Evolutionary conservation across 345 rosid genomes (phyloP), one percentile per base, ranked within the genome.

Genomic region (Citrus trifoliata): DNA sequence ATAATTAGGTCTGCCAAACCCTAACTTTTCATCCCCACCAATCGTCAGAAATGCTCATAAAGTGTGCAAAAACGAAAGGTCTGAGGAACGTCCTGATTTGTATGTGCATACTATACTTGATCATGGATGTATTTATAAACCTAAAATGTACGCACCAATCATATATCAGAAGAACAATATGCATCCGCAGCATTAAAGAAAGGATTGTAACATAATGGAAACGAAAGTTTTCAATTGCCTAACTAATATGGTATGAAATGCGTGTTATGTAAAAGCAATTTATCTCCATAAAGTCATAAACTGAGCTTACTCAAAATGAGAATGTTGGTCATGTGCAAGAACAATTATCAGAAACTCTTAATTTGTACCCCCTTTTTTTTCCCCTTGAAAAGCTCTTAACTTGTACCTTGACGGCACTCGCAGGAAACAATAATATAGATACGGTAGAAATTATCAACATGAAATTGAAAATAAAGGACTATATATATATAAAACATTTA

Each of bases 1-100:
- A 64, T 30, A 35, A 71, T n/a, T 46, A 24, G 78, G 63, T 32
- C 65, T 65, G 71, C 78, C 71, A 48, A 75, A 32, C 63, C 51
- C 63, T 60, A 38, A n/a, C 78, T 32, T 32, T 66, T 32, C n/a
- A 6, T 71, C 78, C 78, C 37, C 16, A 53, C 51, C 70, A 65
- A 38, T 75, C 63, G 53, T 65, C 71, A 32, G 30, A 63, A 46
- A 42, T 28, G 65, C 61, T 37, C 14, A 73, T 33, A 72, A 12
- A 46, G 3, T 16, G 24, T 25, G 27, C 69, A 40, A 27, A 63
- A 61, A 25, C 3, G 18, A n/a, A 72, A 56, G 65, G 13, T 58
- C 48, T 5, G 10, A 9, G 37, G 58, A 19, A 22, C 24, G 10
- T 21, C 25, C 8, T 2, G 16, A 28, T 25, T 25, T 7, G 3